phyloP scores from a whole-genome alignment of 768 basidiomycete genomes.

The Rhodotorula diobovata region DNA sequence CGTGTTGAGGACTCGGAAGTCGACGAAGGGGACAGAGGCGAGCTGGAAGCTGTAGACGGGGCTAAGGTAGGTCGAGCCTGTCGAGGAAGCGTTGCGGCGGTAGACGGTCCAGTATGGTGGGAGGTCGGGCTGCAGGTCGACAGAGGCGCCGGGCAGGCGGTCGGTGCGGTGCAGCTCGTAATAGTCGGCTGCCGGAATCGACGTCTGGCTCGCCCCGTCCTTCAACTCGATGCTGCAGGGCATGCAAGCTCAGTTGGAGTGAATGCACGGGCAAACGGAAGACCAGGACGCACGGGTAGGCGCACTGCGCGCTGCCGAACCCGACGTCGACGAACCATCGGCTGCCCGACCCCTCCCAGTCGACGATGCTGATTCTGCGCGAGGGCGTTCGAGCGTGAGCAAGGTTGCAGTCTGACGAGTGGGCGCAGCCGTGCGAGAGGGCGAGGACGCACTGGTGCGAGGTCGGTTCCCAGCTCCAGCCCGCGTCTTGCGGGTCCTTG shows the following conservation, averaged over 20 bases:
- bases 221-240: constrained; percentile 5
- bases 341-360: constrained; percentile 13
- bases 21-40: background rate
- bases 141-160: constrained; percentile 5
- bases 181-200: constrained; percentile 10
- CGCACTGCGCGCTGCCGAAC: constrained; percentile 7
- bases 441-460: constrained; percentile 13
- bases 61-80: background rate
- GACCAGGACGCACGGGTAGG: background rate
- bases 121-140: constrained; percentile 16
- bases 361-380: constrained; percentile 21
- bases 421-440: too few species aligned
- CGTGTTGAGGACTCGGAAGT: constrained; percentile 19
- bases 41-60: constrained; percentile 31
- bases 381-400: too few species aligned
- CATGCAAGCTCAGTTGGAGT: too few species aligned
- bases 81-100: background rate
- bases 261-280: too few species aligned
- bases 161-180: constrained; percentile 1
- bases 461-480: constrained; percentile 23
- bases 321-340: constrained; percentile 27
- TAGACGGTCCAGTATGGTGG: constrained; percentile 13
- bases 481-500: constrained; percentile 11
- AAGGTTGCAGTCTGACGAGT: too few species aligned
- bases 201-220: constrained; percentile 1